Base-by-base conservation (phyloP, 2,329 filamentous ascomycete species). In the Stenocarpella maydis region DNA sequence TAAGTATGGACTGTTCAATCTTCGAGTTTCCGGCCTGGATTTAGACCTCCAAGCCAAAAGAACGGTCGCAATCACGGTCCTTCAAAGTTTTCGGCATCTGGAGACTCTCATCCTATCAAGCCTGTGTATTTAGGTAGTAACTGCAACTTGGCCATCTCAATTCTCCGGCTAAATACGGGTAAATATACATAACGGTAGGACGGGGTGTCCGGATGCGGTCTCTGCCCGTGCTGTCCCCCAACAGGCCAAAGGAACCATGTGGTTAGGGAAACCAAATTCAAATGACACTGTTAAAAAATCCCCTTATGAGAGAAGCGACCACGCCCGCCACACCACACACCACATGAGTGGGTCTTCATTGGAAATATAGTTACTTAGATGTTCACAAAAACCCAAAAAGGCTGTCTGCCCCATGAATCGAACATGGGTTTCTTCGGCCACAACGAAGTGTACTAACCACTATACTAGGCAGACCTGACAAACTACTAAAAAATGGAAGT, bases 391-490 rank as follows among this genome's bases (percentile, higher is more conserved):
- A 45, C 21, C 3, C 4, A 10, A 41, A 65, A 49, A 47, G 24
- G 0, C 4, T 67, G 64, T 67, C 64, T 67, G 64, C 64, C 64
- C 64, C 64, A 67, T 67, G 64, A 67, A 67, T 67, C 64, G 64
- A 67, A 67, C 64, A 67, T 67, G 64, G 64, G 64, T 67, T 41
- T 67, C 64, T 55, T 67, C 64, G 64, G 52, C 64, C 64, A 67
- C 64, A 67, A 67, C 64, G 64, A 67, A 55, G 64, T 67, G 64
- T 67, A 67, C 64, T 67, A 19, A 67, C 64, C 64, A 67, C 64
- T 67, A 67, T 67, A 67, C 64, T 67, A 67, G 64, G 64, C 64
- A 67, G 52, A 67, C 64, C 5, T 28, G 6, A 17, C 28, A 54
- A 41, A n/a, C n/a, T n/a, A n/a, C n/a, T n/a, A n/a, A n/a, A n/a